Evolutionary conservation across 441 rosid species (phyloP).

Genomic region (Brassica balearica): DNA sequence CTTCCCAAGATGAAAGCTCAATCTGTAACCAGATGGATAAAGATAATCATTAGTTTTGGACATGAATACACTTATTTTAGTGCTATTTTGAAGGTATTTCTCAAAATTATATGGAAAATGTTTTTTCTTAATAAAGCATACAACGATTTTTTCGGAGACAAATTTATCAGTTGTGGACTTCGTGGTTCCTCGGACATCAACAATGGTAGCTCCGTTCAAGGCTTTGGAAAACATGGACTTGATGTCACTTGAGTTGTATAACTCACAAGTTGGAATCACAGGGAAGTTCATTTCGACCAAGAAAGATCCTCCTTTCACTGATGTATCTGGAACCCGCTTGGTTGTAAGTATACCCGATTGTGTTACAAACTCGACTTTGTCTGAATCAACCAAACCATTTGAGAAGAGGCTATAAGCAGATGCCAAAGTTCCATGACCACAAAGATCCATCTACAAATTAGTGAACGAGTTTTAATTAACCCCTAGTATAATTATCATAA

Average conservation of each 20-base stretch:
- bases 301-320: slow-evolving; percentile 16
- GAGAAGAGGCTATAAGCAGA: slow-evolving; percentile 66
- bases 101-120: neutral
- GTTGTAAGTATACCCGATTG: slow-evolving; percentile 66
- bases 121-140: slow-evolving; percentile 2
- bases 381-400: slow-evolving; percentile 53
- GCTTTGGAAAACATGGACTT: slow-evolving; percentile 51
- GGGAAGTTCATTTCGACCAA: slow-evolving; percentile 44
- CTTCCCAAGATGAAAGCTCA: slow-evolving; percentile 62
- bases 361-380: slow-evolving; percentile 60
- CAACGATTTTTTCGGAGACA: slow-evolving; percentile 10
- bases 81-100: neutral
- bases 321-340: slow-evolving; percentile 36
- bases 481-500: neutral
- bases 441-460: slow-evolving; percentile 42
- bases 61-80: neutral
- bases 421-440: slow-evolving; percentile 82
- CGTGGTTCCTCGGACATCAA: slow-evolving; percentile 56
- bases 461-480: neutral
- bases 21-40: slow-evolving; percentile 42
- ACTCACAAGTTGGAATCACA: slow-evolving; percentile 44
- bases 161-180: slow-evolving; percentile 1
- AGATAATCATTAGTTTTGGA: neutral
- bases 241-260: slow-evolving; percentile 21
- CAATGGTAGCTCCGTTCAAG: slow-evolving; percentile 54